Evolutionary conservation across 2,329 filamentous ascomycete genomes (phyloP).

Genomic region (Fusarium sp.): DNA sequence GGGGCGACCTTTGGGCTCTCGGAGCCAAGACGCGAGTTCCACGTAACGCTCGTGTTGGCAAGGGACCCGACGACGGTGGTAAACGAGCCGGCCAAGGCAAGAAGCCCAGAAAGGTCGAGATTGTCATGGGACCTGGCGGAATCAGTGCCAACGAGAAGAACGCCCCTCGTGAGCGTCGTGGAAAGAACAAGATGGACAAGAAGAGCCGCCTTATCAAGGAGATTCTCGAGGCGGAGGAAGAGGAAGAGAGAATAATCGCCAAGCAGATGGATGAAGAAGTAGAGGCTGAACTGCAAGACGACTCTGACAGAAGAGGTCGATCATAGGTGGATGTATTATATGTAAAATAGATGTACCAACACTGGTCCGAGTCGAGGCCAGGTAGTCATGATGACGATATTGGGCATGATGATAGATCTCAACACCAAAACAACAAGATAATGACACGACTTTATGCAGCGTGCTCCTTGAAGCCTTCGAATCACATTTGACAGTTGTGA

Average conservation of each 20-base stretch:
- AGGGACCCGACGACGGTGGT: slow-evolving; percentile 56
- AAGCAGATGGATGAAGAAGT: slow-evolving; percentile 47
- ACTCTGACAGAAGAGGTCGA: slow-evolving; percentile 21
- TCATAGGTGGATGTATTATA: slow-evolving; percentile 20
- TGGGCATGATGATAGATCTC: slow-evolving; percentile 37
- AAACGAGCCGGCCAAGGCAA: slow-evolving; percentile 55
- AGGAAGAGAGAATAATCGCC: slow-evolving; percentile 44
- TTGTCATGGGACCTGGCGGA: slow-evolving; percentile 47
- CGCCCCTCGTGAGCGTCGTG: slow-evolving; percentile 48
- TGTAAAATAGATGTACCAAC: slow-evolving; percentile 37
- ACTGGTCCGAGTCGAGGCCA: slow-evolving; percentile 2
- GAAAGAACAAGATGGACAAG: slow-evolving; percentile 53
- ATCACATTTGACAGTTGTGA: neutral
- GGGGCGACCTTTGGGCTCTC: slow-evolving; percentile 96
- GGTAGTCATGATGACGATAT: slow-evolving; percentile 11
- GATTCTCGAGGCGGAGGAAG: slow-evolving; percentile 48
- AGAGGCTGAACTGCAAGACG: slow-evolving; percentile 40
- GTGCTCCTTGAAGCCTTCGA: neutral
- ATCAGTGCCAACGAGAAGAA: slow-evolving; percentile 52
- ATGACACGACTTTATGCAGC: slow-evolving; percentile 1
- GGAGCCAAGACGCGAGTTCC: slow-evolving; percentile 85
- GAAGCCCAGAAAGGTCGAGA: slow-evolving; percentile 52
- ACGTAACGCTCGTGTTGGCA: slow-evolving; percentile 69
- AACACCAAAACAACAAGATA: slow-evolving; percentile 22
- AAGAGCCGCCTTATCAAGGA: slow-evolving; percentile 53